Evolutionary conservation across 1,284 basidiomycete genomes (phyloP).

Genomic region (Fomitopsis palustris): DNA sequence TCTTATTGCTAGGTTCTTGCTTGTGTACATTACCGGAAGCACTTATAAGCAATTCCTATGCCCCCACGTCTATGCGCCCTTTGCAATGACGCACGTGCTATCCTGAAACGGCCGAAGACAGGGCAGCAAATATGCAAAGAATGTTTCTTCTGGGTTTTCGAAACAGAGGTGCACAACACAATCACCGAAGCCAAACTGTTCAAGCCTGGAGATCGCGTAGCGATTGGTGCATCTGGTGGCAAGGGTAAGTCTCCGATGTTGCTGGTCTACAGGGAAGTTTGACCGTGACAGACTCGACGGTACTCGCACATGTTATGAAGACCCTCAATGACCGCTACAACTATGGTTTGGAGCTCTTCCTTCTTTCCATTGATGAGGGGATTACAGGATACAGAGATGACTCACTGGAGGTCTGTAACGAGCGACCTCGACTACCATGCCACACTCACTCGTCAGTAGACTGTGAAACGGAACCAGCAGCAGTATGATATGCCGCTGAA

Average conservation of each 20-base stretch:
- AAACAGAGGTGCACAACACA: conserved; percentile 97
- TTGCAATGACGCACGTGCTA: conserved; percentile 77
- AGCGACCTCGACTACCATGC: conserved; percentile 15
- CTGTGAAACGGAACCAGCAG: conserved; percentile 95
- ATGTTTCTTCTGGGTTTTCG: conserved; percentile 96
- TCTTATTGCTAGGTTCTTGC: no score
- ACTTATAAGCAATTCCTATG: conserved; percentile 50
- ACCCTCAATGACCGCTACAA: conserved; percentile 90
- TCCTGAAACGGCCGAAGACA: conserved; percentile 94
- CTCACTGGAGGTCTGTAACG: conserved; percentile 74
- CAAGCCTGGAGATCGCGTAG: conserved; percentile 88
- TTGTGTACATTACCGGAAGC: no score
- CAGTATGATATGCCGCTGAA: conserved; percentile 96
- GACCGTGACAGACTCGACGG: conserved; percentile 81
- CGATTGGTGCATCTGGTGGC: conserved; percentile 96
- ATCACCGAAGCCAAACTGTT: conserved; percentile 84
- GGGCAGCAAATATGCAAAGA: conserved; percentile 95
- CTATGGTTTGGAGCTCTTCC: conserved; percentile 89
- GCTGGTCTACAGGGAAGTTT: background rate
- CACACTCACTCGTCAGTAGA: conserved; percentile 46
- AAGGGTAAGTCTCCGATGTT: conserved; percentile 62
- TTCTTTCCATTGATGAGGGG: conserved; percentile 98
- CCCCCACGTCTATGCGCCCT: conserved; percentile 69
- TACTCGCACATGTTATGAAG: conserved; percentile 96
- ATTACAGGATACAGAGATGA: conserved; percentile 99